Evolutionary conservation across 345 rosid genomes (phyloP).

Genomic region (Schrenkiella parvula): DNA sequence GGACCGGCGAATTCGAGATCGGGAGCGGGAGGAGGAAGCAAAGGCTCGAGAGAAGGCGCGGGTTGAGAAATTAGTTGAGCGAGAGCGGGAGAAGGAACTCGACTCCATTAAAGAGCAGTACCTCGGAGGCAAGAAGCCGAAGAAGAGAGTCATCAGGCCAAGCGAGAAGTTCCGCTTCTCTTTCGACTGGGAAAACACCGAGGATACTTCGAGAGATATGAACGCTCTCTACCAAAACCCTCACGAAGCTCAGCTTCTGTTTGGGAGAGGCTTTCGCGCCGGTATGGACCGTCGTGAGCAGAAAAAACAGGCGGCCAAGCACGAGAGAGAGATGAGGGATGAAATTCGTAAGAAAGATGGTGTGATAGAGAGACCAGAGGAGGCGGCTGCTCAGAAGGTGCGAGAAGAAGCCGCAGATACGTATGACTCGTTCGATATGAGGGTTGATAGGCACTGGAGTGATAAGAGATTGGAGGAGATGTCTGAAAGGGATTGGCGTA

Average conservation of each 20-base stretch:
- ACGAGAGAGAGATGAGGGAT: conserved; percentile 82
- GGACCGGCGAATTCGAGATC: conserved; percentile 43
- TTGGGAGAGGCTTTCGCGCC: conserved; percentile 90
- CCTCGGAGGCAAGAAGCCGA: conserved; percentile 86
- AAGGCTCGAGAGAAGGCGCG: conserved; percentile 61
- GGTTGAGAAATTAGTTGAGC: conserved; percentile 62
- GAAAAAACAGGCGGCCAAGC: conserved; percentile 89
- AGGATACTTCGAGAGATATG: conserved; percentile 90
- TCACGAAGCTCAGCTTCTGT: conserved; percentile 90
- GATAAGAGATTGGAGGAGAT: conserved; percentile 89
- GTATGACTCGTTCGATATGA: conserved; percentile 93
- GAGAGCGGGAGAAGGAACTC: conserved; percentile 80
- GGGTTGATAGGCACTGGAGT: conserved; percentile 90
- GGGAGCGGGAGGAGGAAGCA: conserved; percentile 66
- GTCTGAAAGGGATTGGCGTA: conserved; percentile 96
- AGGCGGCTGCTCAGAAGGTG: conserved; percentile 67
- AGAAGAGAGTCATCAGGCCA: conserved; percentile 88
- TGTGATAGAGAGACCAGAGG: conserved; percentile 81
- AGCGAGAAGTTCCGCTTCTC: conserved; percentile 93
- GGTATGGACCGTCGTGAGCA: conserved; percentile 97
- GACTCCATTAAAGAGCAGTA: conserved; percentile 88
- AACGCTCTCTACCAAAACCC: conserved; percentile 83
- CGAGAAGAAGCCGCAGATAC: conserved; percentile 77
- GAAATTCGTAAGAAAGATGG: conserved; percentile 86
- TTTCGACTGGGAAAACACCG: conserved; percentile 93